Evolutionary conservation across 148 eudicot species (phyloP), one percentile per base, ranked within the genome.

Genomic region (Rhododendron simsii): DNA sequence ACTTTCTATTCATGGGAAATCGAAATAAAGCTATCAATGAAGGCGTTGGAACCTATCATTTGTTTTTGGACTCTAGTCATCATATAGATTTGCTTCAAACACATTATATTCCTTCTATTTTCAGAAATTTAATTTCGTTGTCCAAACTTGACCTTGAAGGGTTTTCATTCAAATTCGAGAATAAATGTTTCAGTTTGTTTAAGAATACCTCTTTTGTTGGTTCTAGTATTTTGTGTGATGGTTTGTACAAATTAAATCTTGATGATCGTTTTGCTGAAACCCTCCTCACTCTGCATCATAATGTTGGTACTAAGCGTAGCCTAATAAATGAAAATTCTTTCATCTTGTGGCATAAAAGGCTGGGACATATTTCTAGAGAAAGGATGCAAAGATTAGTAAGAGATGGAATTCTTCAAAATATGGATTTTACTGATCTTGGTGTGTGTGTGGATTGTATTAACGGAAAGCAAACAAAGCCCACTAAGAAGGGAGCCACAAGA

Each of bases 21-120:
- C 21, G 78, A 37, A 26, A 26, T 13, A 85, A 81, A 44, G 63
- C 30, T 48, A 61, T 21, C 9, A 35, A 84, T 12, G 33, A 87
- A 88, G 82, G 50, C 20, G 33, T 86, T 33, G 83, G 85, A 4
- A 53, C 85, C 67, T 82, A 63, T 41, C 83, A 21, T 12, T 37
- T 88, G 0, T 30, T 81, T 21, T 7, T 87, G 4, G 81, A 63
- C 7, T 73, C 81, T 26, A 20, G 84, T 1, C 44, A 73, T 84
- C 41, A 26, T 28, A 23, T 86, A 12, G 83, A 83, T 63, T 30
- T 87, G 1, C 28, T 14, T 59, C 16, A 83, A 2, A 85, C 83
- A 3, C 16, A 47, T 44, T 88, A 88, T 88, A 78, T 85, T 33
- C 85, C n/a, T 81, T 69, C 81, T 0, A 23, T 86, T 86, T 86